Conservation (phyloP, 768 basidiomycete species). For the Kwoniella dejecticola region DNA sequence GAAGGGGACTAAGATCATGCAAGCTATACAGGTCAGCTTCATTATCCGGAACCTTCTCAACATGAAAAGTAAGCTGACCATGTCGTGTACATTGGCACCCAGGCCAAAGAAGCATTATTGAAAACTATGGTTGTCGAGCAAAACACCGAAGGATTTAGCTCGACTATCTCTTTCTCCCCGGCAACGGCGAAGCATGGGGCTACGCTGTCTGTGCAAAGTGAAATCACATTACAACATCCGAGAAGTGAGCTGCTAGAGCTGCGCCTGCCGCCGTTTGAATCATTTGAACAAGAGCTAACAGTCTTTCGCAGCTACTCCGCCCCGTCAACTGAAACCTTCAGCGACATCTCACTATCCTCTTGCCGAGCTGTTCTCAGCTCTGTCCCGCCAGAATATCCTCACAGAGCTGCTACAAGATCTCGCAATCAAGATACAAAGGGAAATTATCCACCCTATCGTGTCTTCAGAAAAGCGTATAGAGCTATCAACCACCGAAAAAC, state of each 20-base stretch:
- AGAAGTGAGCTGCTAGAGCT: no score
- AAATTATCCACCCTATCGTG: constrained; percentile 41
- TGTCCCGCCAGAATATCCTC: constrained; percentile 57
- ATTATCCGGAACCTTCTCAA: no score
- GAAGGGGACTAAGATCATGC: constrained; percentile 26
- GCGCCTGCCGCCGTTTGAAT: no score
- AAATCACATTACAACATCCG: constrained; percentile 20
- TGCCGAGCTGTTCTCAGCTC: constrained; percentile 23
- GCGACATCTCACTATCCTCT: constrained; percentile 26
- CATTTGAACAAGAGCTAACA: no score
- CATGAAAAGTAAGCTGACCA: background rate
- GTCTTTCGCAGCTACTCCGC: constrained; percentile 6
- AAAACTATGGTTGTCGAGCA: constrained; percentile 38
- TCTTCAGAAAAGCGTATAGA: background rate
- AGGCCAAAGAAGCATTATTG: constrained; percentile 26
- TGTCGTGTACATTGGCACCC: background rate
- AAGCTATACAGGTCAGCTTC: constrained; percentile 26
- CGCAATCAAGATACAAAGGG: constrained; percentile 33
- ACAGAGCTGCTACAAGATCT: constrained; percentile 25
- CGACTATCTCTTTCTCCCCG: constrained; percentile 29
- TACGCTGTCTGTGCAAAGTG: constrained; percentile 14
- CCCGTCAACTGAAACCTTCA: background rate
- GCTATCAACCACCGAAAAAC: constrained; percentile 40
- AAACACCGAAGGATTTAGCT: constrained; percentile 30
- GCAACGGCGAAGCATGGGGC: background rate